These are phyloP conservation scores for Eustoma russellianum DNA, from an alignment of 257 asterid species.

Conservation along the genomic window DNA sequence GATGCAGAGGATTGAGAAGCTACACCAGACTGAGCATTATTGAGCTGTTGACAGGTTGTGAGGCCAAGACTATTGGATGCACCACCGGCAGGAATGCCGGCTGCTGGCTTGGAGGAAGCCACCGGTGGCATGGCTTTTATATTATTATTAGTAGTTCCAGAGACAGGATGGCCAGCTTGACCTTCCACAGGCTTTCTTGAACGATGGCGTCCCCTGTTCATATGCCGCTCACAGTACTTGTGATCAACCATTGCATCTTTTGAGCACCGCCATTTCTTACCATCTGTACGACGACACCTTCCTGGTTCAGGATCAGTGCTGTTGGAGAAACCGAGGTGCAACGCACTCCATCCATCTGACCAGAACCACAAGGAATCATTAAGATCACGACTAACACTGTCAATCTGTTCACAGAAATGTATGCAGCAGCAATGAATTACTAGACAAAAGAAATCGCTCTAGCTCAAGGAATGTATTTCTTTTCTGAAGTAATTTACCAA, in stretches of 20 bases:
- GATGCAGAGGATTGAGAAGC: slow-evolving; percentile 23
- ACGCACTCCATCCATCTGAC: slow-evolving; percentile 91
- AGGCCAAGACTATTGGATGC: slow-evolving; percentile 26
- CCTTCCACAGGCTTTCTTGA: slow-evolving; percentile 99
- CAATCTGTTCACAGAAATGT: too few species aligned
- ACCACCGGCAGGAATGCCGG: slow-evolving; percentile 32
- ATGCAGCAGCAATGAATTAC: too few species aligned
- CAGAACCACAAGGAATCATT: not conserved
- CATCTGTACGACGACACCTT: slow-evolving; percentile 94
- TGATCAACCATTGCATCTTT: slow-evolving; percentile 83
- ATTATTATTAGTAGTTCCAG: slow-evolving; percentile 17
- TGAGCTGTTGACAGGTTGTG: slow-evolving; percentile 30
- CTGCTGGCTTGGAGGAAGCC: slow-evolving; percentile 23
- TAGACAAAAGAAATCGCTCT: too few species aligned
- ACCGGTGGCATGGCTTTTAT: slow-evolving; percentile 20
- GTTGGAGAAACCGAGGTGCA: slow-evolving; percentile 67
- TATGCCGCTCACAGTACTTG: slow-evolving; percentile 94
- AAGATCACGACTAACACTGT: not conserved
- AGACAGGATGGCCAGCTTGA: slow-evolving; percentile 47
- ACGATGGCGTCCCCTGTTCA: slow-evolving; percentile 99
- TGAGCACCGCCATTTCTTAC: slow-evolving; percentile 99
- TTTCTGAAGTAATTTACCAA: too few species aligned
- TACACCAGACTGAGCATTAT: slow-evolving; percentile 28
- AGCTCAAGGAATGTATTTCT: too few species aligned
- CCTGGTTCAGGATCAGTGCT: slow-evolving; percentile 89